Evolutionary conservation across 352 stramenopile species (phyloP).

Genomic region (Phytophthora macrochlamydospora): DNA sequence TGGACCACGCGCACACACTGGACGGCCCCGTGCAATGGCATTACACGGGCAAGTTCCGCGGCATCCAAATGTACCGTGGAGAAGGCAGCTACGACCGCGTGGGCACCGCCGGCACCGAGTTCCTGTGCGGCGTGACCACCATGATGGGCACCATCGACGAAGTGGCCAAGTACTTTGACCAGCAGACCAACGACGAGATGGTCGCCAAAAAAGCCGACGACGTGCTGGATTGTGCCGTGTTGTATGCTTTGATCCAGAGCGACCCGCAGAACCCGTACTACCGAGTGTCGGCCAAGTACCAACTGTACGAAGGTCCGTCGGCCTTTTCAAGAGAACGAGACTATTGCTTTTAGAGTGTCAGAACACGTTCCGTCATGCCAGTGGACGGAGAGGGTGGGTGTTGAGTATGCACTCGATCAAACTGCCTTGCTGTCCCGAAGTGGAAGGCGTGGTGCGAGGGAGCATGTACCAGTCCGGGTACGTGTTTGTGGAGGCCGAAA

Average conservation of each 20-base stretch:
- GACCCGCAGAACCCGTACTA: slow-evolving; percentile 61
- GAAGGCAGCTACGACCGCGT: slow-evolving; percentile 55
- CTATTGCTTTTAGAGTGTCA: slow-evolving; percentile 84
- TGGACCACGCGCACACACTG: slow-evolving; percentile 74
- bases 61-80: slow-evolving; percentile 84
- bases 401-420: slow-evolving; percentile 88
- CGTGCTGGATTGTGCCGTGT: slow-evolving; percentile 65
- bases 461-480: slow-evolving; percentile 87
- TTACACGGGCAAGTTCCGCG: slow-evolving; percentile 73
- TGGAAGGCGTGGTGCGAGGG: slow-evolving; percentile 71
- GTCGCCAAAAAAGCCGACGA: slow-evolving; percentile 62
- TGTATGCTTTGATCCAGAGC: slow-evolving; percentile 62
- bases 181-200: slow-evolving; percentile 66
- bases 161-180: slow-evolving; percentile 70
- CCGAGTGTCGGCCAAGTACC: slow-evolving; percentile 75
- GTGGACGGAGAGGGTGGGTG: slow-evolving; percentile 70
- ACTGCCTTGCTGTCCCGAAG: slow-evolving; percentile 69
- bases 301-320: slow-evolving; percentile 59
- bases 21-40: slow-evolving; percentile 77
- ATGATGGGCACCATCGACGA: slow-evolving; percentile 77
- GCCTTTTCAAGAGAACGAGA: slow-evolving; percentile 65
- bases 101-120: slow-evolving; percentile 51
- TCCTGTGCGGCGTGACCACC: slow-evolving; percentile 75
- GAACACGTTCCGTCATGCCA: slow-evolving; percentile 78
- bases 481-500: slow-evolving; percentile 81